Evolutionary conservation across 1,284 basidiomycete genomes (phyloP), one percentile per base, ranked within the genome.

Genomic region (Tilletia caries): DNA sequence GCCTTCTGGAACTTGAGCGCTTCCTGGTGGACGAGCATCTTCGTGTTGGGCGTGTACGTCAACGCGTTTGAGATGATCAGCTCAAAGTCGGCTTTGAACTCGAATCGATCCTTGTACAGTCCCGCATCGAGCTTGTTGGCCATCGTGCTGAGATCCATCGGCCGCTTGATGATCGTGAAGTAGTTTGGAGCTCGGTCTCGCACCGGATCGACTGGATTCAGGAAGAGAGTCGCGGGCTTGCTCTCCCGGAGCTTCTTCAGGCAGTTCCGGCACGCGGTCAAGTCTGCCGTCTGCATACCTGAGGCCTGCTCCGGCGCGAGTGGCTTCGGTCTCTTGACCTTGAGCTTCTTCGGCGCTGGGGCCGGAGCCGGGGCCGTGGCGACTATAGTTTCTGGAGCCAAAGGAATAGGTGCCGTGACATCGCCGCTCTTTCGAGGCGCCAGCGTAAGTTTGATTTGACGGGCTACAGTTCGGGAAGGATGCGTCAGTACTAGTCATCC

Each of bases 131-230:
- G 85, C 84, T 96, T 98, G 67, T 91, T 91, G 25, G 87, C 86
- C 85, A 96, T 92, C 0, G 93, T 95, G 65, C 89, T 90, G 15
- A 98, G 86, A 82, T 99, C 95, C 92, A 99, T 98, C 0, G 96
- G 95, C 18, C 91, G 87, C 82, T 92, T 91, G 84, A 99, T 91
- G 70, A 95, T 85, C 67, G 91, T 89, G 77, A 93, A 93, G 84
- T 98, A 98, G 68, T 83, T 73, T 2, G 78, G 79, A 25, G 78
- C 81, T 67, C 76, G 71, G 43, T 82, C 82, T 34, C 83, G 82
- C 66, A 84, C 81, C 0, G 84, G 84, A 69, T 85, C 95, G 29
- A 98, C 95, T 34, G 95, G 93, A 70, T 91, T 89, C 65, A 90
- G 85, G 85, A 98, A 98, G 70, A 91, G 82, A 43, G 84, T 81